Evolutionary conservation across 208 protist species (phyloP), one percentile per base, ranked within the genome.

Genomic region (Wallacemonas rigidus): DNA sequence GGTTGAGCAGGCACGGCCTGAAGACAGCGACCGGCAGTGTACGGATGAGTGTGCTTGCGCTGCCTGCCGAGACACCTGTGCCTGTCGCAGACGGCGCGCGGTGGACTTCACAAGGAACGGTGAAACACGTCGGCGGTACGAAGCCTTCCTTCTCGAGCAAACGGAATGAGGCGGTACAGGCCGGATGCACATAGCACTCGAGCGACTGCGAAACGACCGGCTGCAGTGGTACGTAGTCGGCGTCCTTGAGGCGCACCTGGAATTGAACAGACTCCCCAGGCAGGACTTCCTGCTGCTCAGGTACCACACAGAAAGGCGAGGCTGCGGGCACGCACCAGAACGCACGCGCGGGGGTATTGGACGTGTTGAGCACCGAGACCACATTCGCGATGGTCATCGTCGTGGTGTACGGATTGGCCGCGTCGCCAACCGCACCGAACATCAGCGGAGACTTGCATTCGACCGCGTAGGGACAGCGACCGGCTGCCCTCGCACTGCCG

Each of bases 141-240:
- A 96, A 89, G 54, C 77, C 78, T 15, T 92, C 80, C 0, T 62
- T 74, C n/a, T 62, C 69, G 7, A 92, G 81, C 39, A 94, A 77
- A 51, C 90, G 88, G 70, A 97, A 97, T 3, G 84, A 88, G 39
- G 85, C 83, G 84, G 97, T 96, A 41, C 86, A 79, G 64, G 89
- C 95, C 72, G 87, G 95, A 74, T 88, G 91, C 44, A 95, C 88
- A 79, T 94, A 97, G 82, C 95, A 98, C 88, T 98, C 93, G 8
- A 98, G 67, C 57, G 76, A 79, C 62, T 89, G 77, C 47, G 74
- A 73, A 14, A 47, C 39, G n/a, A 53, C 36, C 17, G 57, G 2
- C 41, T 57, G 69, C 67, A 57, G 56, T 54, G 48, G 55, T 39
- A 11, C 65, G 15, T 14, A 14, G 35, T 41, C 63, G 8, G 68